These are phyloP conservation scores for Malania oleifera DNA, from an alignment of 164 flowering plant species.

Conservation along the genomic window DNA sequence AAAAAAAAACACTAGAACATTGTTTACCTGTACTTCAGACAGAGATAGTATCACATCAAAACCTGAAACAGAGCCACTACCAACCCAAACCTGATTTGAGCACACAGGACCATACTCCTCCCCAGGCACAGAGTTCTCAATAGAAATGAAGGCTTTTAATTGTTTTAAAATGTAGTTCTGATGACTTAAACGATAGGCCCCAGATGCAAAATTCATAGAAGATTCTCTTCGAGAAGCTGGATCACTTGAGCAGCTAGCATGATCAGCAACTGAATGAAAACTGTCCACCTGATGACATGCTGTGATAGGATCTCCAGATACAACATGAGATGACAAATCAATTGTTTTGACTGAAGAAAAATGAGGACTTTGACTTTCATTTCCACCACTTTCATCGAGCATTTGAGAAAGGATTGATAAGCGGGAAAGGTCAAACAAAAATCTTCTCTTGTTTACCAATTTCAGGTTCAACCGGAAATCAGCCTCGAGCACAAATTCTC, in stretches of 20 bases:
- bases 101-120: conserved; percentile 11
- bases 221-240: conserved; percentile 17
- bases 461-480: conserved; percentile 38
- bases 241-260: conserved; percentile 31
- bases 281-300: conserved; percentile 14
- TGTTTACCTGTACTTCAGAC: conserved; percentile 63
- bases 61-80: conserved; percentile 65
- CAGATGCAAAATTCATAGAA: conserved; percentile 10
- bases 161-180: conserved; percentile 52
- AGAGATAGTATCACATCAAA: conserved; percentile 64
- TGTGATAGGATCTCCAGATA: conserved; percentile 25
- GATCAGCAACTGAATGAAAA: conserved; percentile 15
- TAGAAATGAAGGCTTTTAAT: conserved; percentile 31
- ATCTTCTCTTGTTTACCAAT: conserved; percentile 27
- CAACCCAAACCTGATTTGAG: conserved; percentile 51
- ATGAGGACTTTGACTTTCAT: conserved; percentile 35
- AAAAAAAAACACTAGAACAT: background rate
- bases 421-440: conserved; percentile 40
- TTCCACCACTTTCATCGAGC: conserved; percentile 23
- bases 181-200: conserved; percentile 14
- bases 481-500: conserved; percentile 51
- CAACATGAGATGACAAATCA: conserved; percentile 17
- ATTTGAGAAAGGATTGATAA: conserved; percentile 49
- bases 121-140: conserved; percentile 37
- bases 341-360: conserved; percentile 31